Evolutionary conservation across 2,329 filamentous ascomycete species (phyloP).

Genomic region (Colletotrichum filicis): DNA sequence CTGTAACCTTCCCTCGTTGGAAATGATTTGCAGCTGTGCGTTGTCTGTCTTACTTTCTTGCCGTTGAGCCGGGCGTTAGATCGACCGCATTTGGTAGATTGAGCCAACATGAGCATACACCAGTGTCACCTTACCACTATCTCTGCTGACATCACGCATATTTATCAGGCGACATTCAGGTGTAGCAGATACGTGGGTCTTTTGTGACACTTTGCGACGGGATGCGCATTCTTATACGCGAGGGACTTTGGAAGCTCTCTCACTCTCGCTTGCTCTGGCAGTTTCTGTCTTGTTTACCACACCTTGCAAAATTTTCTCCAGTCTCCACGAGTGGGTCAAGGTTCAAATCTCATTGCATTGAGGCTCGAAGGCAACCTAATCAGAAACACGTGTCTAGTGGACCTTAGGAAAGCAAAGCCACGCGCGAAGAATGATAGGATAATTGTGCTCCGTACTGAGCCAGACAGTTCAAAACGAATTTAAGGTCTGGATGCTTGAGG

Average conservation of each 20-base stretch:
- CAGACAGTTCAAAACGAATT: not conserved
- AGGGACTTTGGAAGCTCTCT: not conserved
- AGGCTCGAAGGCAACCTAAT: not conserved
- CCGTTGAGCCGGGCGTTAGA: not conserved
- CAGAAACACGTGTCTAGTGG: not conserved
- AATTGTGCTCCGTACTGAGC: no score
- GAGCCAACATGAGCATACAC: not conserved
- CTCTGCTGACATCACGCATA: not conserved
- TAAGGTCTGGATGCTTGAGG: not conserved
- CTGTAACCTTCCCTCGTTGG: slow-evolving; percentile 9
- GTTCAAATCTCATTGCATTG: not conserved
- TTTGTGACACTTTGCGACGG: not conserved
- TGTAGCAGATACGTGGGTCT: not conserved
- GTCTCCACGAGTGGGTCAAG: not conserved
- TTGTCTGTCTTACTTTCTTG: not conserved
- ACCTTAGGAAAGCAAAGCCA: not conserved
- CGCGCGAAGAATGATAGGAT: not conserved
- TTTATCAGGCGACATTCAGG: not conserved
- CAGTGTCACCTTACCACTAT: not conserved
- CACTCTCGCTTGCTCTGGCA: not conserved
- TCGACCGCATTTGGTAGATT: not conserved
- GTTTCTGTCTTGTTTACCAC: not conserved
- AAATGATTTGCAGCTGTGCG: not conserved
- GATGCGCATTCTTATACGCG: not conserved
- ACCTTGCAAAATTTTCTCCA: not conserved